These are phyloP conservation scores for Aspergillus pseudoglaucus DNA, from an alignment of 2,329 filamentous ascomycete genomes.

Conservation along the genomic window DNA sequence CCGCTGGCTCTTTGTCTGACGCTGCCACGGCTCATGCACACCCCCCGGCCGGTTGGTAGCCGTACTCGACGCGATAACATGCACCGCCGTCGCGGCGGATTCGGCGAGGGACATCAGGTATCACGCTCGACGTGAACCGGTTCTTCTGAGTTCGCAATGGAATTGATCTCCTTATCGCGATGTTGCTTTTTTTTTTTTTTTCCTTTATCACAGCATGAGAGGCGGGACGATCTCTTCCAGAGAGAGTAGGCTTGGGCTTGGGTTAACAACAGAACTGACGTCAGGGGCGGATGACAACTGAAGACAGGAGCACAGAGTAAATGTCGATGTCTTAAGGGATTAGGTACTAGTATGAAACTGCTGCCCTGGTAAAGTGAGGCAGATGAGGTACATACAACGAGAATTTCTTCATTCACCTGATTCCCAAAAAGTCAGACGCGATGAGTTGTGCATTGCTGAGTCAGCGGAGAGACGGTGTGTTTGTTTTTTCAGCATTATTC, in stretches of 20 bases:
- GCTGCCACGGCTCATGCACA: constrained; percentile 19
- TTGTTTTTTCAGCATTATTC: too few relatives aligned
- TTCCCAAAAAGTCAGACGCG: neutral
- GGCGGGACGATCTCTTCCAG: neutral
- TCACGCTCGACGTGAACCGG: too few relatives aligned
- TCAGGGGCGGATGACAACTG: constrained; percentile 11
- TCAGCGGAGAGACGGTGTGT: constrained; percentile 5
- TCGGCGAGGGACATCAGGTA: constrained; percentile 24
- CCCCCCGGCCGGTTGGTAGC: constrained; percentile 13
- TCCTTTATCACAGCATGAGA: too few relatives aligned
- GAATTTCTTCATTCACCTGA: too few relatives aligned
- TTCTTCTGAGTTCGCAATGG: too few relatives aligned
- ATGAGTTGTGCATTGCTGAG: constrained; percentile 10
- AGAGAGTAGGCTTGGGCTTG: neutral
- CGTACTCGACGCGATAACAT: constrained; percentile 16
- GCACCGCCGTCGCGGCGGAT: constrained; percentile 17
- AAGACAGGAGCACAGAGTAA: neutral
- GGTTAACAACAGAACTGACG: constrained; percentile 16
- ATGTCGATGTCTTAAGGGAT: neutral
- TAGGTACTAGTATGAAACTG: too few relatives aligned
- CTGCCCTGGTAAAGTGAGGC: too few relatives aligned
- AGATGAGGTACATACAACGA: too few relatives aligned
- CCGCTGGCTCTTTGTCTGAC: constrained; percentile 28
- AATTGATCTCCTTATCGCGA: too few relatives aligned
- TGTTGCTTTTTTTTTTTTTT: too few relatives aligned